Evolutionary conservation across 257 asterid genomes (phyloP), one percentile per base, ranked within the genome.

Genomic region (Solanum tacnaense): DNA sequence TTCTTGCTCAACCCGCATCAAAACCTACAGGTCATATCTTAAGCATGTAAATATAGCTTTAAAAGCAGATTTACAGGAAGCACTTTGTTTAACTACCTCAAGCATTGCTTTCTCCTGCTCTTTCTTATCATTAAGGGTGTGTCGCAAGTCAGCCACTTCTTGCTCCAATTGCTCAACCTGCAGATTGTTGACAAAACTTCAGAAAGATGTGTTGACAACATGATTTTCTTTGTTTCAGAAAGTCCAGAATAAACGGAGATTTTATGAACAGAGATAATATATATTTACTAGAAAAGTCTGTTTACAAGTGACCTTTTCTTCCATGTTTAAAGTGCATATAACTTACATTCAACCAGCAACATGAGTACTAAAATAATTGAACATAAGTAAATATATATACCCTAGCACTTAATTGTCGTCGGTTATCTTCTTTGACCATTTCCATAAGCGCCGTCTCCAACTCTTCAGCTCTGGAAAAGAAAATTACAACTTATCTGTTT

Each of bases 381-480:
- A 81, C 20, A 21, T 46, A 46, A 46, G 41, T 25, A 79, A 46
- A 36, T 27, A 49, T 65, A 49, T 41, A 72, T 95, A 96, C 99
- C 96, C 94, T 93, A 68, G 98, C 98, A 90, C 94, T 93, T 88
- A 96, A 87, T 92, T 95, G 94, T 89, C 96, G 95, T 82, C 98
- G 92, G 89, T 96, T 95, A 90, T 96, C 99, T 90, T 94, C 93
- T 89, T 91, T 85, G 90, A 93, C 99, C 89, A 95, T 91, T 92
- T 96, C 99, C 98, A 96, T 91, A 38, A 96, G 93, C 41, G 99
- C 99, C 27, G 96, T 92, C 93, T 96, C 99, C 92, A 96, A 90
- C 89, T 96, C 99, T 90, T 96, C 99, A 73, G 96, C 95, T 93
- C 99, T 95, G 91, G 49, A 88, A 58, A 89, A 84, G 86, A 89